Evolutionary conservation across 805 yeast species (phyloP), one percentile per base, ranked within the genome.

Genomic region (Allodekkera sacchari): DNA sequence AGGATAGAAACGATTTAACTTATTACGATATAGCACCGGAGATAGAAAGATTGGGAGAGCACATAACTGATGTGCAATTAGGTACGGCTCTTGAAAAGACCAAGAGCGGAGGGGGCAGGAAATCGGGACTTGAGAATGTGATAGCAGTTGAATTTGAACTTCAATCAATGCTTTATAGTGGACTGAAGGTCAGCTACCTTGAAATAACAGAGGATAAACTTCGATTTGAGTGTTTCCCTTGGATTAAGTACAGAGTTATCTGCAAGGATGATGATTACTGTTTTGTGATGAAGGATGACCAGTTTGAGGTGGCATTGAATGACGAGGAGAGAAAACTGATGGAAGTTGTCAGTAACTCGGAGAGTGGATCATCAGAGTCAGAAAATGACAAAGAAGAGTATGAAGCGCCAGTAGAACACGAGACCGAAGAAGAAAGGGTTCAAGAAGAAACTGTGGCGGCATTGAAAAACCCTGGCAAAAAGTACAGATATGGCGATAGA

Each of bases 141-240:
- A 28, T 54, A 1, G 39, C 40, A 1, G 50, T 44, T 3, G 50
- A 47, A 21, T 83, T 82, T 45, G 74, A 77, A 38, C 66, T 83
- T 27, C 83, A 83, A 3, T 68, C 75, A 53, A 54, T 68, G 35
- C 65, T 84, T 1, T 70, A 76, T 38, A 74, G 83, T 26, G 85
- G 85, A 0, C 53, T 82, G 22, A 74, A 73, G 42, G 66, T 82
- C 15, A 80, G 72, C 22, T 82, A 75, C 43, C 51, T 82, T 31
- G 74, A 77, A 39, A 78, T 82, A 11, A 71, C 69, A 16, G 94
- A 82, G 44, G 70, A 67, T 5, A 66, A 64, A 31, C 51, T 80
- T 47, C 74, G 82, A 5, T 52, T 52, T 26, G 61, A 59, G 34
- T 70, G 83, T 25, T 81, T 82, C 47, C 88, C 92, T 0, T 82